These are phyloP conservation scores for Flaveria brownii DNA, from an alignment of 129 eudicot species.

Conservation along the genomic window DNA sequence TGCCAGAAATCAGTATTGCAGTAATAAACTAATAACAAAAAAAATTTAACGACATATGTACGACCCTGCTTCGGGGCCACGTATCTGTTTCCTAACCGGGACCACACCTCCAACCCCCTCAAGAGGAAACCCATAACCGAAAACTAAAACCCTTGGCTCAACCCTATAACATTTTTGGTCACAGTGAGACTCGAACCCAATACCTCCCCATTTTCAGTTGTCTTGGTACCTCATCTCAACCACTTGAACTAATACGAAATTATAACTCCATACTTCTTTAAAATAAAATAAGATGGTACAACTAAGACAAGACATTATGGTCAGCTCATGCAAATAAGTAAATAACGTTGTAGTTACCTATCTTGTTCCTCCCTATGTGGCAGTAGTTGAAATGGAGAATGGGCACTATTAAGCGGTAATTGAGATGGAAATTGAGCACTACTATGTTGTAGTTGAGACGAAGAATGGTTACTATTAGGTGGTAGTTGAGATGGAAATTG, in stretches of 20 bases:
- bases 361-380: conserved; percentile 13
- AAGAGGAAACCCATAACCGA: no score
- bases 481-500: conserved; percentile 5
- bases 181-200: no score
- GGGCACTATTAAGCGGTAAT: background rate
- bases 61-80: no score
- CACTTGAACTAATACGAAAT: background rate
- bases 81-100: no score
- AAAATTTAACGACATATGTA: no score
- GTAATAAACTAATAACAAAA: no score
- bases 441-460: conserved; percentile 1
- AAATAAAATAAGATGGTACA: background rate
- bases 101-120: no score
- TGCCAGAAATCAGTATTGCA: background rate
- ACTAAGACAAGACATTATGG: background rate
- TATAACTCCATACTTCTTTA: background rate
- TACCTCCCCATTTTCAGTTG: no score
- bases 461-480: background rate
- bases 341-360: conserved; percentile 19
- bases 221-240: no score
- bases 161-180: no score
- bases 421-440: conserved; percentile 12
- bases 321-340: background rate
- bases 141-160: no score
- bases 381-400: background rate